Base-by-base conservation (phyloP, 176 grass and related monocot species). In the Aegilops sharonensis region DNA sequence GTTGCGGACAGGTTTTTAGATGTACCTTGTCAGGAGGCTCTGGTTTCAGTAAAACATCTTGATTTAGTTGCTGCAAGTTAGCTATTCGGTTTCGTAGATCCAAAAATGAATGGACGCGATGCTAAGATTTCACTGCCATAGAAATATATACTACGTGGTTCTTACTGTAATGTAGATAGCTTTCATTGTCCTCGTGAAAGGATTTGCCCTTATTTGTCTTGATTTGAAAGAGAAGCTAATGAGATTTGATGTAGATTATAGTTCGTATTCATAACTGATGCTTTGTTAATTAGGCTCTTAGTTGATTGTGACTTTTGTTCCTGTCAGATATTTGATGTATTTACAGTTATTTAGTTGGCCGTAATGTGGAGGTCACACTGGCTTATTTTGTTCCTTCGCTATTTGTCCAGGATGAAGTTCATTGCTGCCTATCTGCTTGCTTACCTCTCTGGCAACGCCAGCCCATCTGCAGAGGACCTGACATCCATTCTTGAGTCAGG, bases 371-470 rank as follows among this genome's bases (percentile, higher is more conserved):
- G 23, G 21, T 27, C 31, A 20, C 30, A 77, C 17, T 15, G 10
- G 59, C 71, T 69, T 52, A 84, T 1, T 10, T 18, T 78, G 11
- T 24, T 34, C 24, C 9, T 61, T 78, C 6, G 3, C 12, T 40
- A 47, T 64, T 48, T 54, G 5, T 27, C 27, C 60, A 89, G 83
- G 79, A 92, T 86, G 90, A 92, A 92, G 86, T 85, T 86, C 15
- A 14, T 91, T 66, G 78, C 86, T 50, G 83, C 90, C 24, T 91
- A 91, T 57, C 78, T 91, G 72, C 86, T 91, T 17, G 90, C 86
- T 39, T 48, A 79, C 78, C 86, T 91, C 0, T 65, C 81, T 67
- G 90, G 90, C 64, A 91, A 91, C 31, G 3, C 83, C 45, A 60
- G 25, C 42, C 90, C 90, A 23, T 45, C 86, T 12, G 82, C 64